phyloP scores from a whole-genome alignment of 495 filamentous ascomycete genomes.

The Neurospora cerealis region DNA sequence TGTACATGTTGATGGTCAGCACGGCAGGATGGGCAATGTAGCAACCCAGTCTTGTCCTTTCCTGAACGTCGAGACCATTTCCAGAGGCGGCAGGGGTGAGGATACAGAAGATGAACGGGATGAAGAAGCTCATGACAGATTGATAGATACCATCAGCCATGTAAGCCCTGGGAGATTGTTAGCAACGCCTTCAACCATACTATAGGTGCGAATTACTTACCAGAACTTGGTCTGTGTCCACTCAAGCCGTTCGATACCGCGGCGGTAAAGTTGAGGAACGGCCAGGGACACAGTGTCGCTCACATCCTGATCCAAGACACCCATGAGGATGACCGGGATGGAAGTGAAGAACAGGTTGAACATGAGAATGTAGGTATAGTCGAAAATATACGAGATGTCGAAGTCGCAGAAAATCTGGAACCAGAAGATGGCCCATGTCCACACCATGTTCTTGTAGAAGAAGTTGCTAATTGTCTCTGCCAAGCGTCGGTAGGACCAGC shows the following conservation, averaged over 20 bases:
- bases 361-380: constrained; percentile 93
- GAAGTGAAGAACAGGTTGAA: constrained; percentile 98
- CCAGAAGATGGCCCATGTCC: constrained; percentile 97
- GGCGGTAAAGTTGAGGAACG: constrained; percentile 89
- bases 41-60: constrained; percentile 71
- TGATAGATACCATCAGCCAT: constrained; percentile 95
- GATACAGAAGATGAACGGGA: constrained; percentile 71
- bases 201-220: constrained; percentile 37
- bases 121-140: constrained; percentile 84
- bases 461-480: constrained; percentile 96
- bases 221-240: constrained; percentile 98
- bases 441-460: constrained; percentile 99
- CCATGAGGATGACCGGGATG: constrained; percentile 89
- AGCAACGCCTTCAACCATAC: background rate
- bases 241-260: constrained; percentile 92
- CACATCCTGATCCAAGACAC: constrained; percentile 96
- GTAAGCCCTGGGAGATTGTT: constrained; percentile 58
- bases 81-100: constrained; percentile 54
- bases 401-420: constrained; percentile 93
- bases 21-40: constrained; percentile 72
- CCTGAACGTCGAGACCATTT: constrained; percentile 62
- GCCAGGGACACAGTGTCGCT: constrained; percentile 86
- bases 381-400: constrained; percentile 91
- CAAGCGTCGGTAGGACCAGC: constrained; percentile 91
- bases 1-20: constrained; percentile 83